phyloP scores from a whole-genome alignment of 306 rosid genomes.

The Vicia faba region DNA sequence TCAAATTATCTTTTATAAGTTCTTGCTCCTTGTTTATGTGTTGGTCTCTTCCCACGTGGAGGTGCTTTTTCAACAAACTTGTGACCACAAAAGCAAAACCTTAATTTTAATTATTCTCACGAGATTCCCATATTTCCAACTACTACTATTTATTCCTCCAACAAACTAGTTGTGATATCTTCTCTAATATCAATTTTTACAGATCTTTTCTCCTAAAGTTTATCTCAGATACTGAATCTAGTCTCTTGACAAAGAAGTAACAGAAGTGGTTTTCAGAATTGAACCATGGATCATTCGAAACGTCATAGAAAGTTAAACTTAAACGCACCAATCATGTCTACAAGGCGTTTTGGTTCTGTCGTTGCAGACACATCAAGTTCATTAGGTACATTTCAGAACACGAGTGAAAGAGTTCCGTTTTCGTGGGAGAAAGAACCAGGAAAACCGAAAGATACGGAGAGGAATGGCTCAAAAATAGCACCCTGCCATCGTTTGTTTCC shows the following conservation, averaged over 20 bases:
- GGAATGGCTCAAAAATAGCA: constrained; percentile 47
- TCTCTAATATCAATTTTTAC: constrained; percentile 29
- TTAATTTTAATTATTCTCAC: constrained; percentile 51
- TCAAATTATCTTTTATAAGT: constrained; percentile 6
- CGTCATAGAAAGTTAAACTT: constrained; percentile 68
- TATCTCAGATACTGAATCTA: constrained; percentile 29
- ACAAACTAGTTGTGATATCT: constrained; percentile 34
- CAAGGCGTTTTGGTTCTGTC: constrained; percentile 46
- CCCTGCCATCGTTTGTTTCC: too few species aligned
- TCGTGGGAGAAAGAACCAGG: constrained; percentile 85
- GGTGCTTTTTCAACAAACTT: constrained; percentile 43
- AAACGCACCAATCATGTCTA: constrained; percentile 70
- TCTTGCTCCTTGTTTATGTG: constrained; percentile 10
- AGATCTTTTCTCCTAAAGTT: constrained; percentile 11
- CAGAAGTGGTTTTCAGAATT: not conserved
- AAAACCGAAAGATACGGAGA: constrained; percentile 56
- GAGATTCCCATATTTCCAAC: constrained; percentile 59
- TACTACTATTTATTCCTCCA: constrained; percentile 47
- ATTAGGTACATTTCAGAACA: constrained; percentile 7
- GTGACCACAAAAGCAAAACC: constrained; percentile 51
- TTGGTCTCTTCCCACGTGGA: constrained; percentile 32
- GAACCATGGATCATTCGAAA: constrained; percentile 39
- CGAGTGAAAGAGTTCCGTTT: constrained; percentile 72
- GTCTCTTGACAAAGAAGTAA: constrained; percentile 13
- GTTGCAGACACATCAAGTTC: constrained; percentile 30